Conservation (phyloP, 345 rosid genomes). For the Gossypium herbaceum region DNA sequence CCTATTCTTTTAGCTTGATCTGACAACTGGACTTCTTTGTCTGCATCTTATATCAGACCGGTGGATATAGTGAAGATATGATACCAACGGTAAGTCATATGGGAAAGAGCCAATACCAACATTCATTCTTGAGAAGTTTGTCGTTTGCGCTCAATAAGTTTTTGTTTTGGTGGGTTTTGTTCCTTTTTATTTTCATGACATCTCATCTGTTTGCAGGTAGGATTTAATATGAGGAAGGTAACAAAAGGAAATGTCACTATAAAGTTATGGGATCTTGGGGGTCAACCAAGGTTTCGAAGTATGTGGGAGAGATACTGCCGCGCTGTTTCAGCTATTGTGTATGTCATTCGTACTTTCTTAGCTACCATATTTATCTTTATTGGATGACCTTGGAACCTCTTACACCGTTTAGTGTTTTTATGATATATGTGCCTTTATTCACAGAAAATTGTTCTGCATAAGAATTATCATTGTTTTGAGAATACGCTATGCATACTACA, state of each 20-base stretch:
- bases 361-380: neutral
- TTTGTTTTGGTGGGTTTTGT: neutral
- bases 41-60: conserved; percentile 32
- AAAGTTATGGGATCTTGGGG: conserved; percentile 89
- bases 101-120: neutral
- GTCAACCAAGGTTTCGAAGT: conserved; percentile 71
- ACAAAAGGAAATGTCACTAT: conserved; percentile 80
- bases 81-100: conserved; percentile 47
- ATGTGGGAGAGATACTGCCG: conserved; percentile 85
- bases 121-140: conserved; percentile 1
- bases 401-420: neutral
- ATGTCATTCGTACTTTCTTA: conserved; percentile 9
- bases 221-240: conserved; percentile 85
- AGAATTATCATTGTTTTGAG: neutral
- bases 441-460: neutral
- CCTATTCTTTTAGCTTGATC: conserved; percentile 7
- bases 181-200: neutral
- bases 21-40: conserved; percentile 23
- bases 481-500: neutral
- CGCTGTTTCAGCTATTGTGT: conserved; percentile 72
- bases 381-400: neutral
- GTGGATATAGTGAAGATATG: conserved; percentile 69
- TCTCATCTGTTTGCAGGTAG: conserved; percentile 43
- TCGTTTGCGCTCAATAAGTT: neutral
- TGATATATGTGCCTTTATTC: neutral